A percentile compares a stretch with the other conserved stretches of the same genome.
Conservation (phyloP, 257 asterid genomes). For the Thymus quinquecostatus region DNA sequence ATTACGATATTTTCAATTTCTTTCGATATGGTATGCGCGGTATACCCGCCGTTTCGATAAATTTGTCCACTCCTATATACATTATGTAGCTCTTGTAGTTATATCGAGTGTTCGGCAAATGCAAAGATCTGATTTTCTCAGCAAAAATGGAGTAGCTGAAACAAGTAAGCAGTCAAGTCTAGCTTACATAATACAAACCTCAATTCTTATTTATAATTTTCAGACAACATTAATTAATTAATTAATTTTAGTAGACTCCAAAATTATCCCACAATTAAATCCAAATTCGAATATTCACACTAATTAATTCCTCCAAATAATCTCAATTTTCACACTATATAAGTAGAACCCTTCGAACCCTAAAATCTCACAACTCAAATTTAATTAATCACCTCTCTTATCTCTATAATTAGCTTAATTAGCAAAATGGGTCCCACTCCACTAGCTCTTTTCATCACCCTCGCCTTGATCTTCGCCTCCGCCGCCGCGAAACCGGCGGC, state of each 20-base stretch:
- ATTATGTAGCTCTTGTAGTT: not conserved
- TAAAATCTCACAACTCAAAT: not conserved
- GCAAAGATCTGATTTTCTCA: not conserved
- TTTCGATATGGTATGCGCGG: too few relatives aligned
- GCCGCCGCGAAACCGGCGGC: conserved; percentile 16
- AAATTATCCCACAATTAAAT: conserved; percentile 6
- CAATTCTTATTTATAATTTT: not conserved
- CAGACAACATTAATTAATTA: not conserved
- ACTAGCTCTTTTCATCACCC: conserved; percentile 29
- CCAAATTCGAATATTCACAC: conserved; percentile 2
- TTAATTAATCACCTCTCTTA: not conserved
- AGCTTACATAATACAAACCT: not conserved
- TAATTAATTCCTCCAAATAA: not conserved
- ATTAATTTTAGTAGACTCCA: not conserved
- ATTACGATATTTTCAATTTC: too few relatives aligned
- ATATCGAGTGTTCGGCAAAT: not conserved
- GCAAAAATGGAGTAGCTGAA: not conserved
- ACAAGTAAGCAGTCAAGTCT: conserved; percentile 17
- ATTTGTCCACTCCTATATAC: too few relatives aligned
- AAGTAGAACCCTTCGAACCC: not conserved
- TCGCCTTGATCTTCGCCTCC: conserved; percentile 14
- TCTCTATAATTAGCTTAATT: not conserved
- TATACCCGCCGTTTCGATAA: too few relatives aligned
- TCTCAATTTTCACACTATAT: not conserved
- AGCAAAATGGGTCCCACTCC: conserved; percentile 18